Evolutionary conservation across 148 eudicot genomes (phyloP), one percentile per base, ranked within the genome.

Genomic region (Amaranthus hypochondriacus): DNA sequence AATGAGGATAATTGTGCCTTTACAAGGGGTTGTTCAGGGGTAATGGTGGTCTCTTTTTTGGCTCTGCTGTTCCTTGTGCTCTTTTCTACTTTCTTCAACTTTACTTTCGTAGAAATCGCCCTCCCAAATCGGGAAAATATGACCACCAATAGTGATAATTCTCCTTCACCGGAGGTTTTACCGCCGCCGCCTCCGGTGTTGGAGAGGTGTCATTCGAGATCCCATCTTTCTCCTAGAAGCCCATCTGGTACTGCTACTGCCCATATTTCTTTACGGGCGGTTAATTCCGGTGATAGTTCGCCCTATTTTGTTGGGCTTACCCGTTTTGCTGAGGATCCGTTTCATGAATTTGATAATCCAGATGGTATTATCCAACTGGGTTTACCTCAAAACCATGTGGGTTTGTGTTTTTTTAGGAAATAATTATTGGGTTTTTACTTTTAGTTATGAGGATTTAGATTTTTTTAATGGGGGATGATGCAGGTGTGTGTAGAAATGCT

Each of bases 21-120:
- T 93, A 68, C 98, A 93, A 81, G 98, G 97, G 1, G 83, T 93
- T 0, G 98, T 91, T 18, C 95, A 93, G 48, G 48, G 98, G 98
- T 55, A 73, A 95, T 6, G 94, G 97, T 0, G 96, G 98, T 43
- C 83, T 93, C 1, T 76, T 93, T n/a, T 66, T 93, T 6, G 98
- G 97, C 11, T 93, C 98, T 21, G 84, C 82, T 4, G 89, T 93
- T 55, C 98, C 98, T 3, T 93, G 98, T 70, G 98, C 92, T 72
- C 86, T 93, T 42, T 93, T 93, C 80, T 93, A 91, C 81, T 88
- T 91, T 47, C 79, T 88, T 52, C 98, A 93, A 56, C 87, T 93
- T 9, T 93, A 91, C 75, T 87, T 93, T 63, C 86, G 88, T 48
- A 73, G 89, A 73, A 73, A 82, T 21, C 77, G 84, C 21, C 10